Percentiles rank a stretch among this genome's conserved stretches.
These are phyloP conservation scores for Monosporozyma yasuniensis DNA, from an alignment of 805 yeast species.

Conservation along the genomic window DNA sequence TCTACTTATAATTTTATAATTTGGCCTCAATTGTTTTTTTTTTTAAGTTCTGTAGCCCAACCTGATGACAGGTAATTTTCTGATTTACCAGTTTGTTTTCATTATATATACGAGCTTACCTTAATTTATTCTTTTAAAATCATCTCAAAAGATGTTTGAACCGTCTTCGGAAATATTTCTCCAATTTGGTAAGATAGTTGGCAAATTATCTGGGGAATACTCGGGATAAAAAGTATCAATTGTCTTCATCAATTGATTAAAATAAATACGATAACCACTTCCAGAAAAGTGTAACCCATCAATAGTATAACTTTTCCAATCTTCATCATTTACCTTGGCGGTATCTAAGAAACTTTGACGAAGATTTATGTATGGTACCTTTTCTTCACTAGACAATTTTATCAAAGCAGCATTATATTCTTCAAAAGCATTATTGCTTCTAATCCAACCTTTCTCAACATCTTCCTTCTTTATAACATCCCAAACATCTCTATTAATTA, in stretches of 20 bases:
- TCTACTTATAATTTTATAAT: no score
- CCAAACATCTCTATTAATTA: constrained; percentile 42
- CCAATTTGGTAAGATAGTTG: constrained; percentile 35
- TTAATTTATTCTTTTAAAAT: background rate
- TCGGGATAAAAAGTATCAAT: constrained; percentile 42
- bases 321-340: constrained; percentile 34
- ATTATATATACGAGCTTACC: no score
- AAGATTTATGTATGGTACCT: constrained; percentile 52
- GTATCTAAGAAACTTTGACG: constrained; percentile 36
- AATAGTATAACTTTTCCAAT: constrained; percentile 34
- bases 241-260: constrained; percentile 33
- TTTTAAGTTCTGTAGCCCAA: no score
- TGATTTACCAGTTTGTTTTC: no score
- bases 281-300: constrained; percentile 59
- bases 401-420: constrained; percentile 45
- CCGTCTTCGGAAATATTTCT: constrained; percentile 26
- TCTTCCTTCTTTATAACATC: constrained; percentile 28
- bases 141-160: constrained; percentile 8
- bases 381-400: constrained; percentile 36
- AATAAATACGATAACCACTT: constrained; percentile 43
- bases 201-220: constrained; percentile 35
- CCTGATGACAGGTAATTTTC: no score
- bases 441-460: constrained; percentile 32
- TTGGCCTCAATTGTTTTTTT: no score
- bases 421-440: constrained; percentile 39